These are phyloP conservation scores for Pezizomycotina sp. DNA, from an alignment of 2,329 filamentous ascomycete species.

Conservation along the genomic window DNA sequence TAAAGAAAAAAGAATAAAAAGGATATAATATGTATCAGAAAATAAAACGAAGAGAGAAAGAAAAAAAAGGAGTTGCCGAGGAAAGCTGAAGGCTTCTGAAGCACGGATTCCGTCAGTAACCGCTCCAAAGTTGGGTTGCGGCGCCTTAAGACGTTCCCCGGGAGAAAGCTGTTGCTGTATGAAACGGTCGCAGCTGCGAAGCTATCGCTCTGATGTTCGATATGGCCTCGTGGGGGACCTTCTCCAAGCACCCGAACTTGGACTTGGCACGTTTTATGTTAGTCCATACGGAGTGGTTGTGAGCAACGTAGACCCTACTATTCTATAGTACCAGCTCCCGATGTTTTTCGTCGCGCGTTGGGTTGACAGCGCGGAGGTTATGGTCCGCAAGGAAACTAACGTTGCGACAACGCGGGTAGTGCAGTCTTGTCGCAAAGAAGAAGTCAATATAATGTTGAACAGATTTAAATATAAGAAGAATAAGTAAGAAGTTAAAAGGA, in stretches of 20 bases:
- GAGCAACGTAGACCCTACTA: constrained; percentile 12
- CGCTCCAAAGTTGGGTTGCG: no score
- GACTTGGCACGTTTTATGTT: constrained; percentile 11
- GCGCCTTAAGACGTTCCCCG: no score
- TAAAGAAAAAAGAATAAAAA: no score
- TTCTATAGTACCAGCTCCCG: constrained; percentile 15
- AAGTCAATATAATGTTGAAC: not conserved
- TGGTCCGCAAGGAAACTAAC: constrained; percentile 13
- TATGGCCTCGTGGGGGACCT: constrained; percentile 9
- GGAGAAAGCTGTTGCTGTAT: constrained; percentile 8
- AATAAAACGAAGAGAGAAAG: no score
- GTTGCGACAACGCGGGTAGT: constrained; percentile 7
- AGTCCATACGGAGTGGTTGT: constrained; percentile 10
- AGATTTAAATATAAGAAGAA: not conserved
- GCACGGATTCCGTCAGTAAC: no score
- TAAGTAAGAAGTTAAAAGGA: not conserved
- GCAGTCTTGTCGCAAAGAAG: constrained; percentile 6
- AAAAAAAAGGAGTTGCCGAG: no score
- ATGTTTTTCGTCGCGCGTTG: constrained; percentile 15
- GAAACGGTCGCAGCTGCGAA: constrained; percentile 5
- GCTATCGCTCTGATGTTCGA: constrained; percentile 7
- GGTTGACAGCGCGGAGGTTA: constrained; percentile 13
- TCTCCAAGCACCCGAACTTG: constrained; percentile 10
- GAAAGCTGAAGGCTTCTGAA: no score
- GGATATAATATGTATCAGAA: no score